Evolutionary conservation across 176 grass and related monocot species (phyloP).

Genomic region (Aegilops longissima): DNA sequence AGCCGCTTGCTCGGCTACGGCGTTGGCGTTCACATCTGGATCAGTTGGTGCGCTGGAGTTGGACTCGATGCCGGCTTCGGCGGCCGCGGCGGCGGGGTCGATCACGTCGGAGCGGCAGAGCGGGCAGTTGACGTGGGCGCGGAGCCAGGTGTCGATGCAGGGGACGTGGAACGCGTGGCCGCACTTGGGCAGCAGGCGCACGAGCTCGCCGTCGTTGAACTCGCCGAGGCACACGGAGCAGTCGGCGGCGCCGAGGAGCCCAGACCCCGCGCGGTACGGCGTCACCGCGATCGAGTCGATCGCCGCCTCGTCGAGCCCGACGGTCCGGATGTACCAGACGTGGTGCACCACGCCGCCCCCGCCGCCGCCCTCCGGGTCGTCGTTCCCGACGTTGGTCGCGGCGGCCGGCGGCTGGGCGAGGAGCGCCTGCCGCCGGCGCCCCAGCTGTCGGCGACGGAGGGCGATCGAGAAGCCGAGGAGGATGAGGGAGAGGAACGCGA

Average conservation of each 20-base stretch:
- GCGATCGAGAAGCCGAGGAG: slow-evolving; percentile 38
- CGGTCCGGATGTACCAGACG: slow-evolving; percentile 75
- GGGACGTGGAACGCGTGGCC: slow-evolving; percentile 66
- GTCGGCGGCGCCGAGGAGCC: slow-evolving; percentile 46
- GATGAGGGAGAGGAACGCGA: slow-evolving; percentile 43
- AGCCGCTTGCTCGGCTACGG: neutral
- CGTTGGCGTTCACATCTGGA: slow-evolving; percentile 6
- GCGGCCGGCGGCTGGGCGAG: neutral
- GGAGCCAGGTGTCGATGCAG: slow-evolving; percentile 88
- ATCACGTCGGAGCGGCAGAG: slow-evolving; percentile 70
- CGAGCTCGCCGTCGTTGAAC: slow-evolving; percentile 62
- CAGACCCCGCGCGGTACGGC: slow-evolving; percentile 36
- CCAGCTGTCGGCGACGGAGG: slow-evolving; percentile 31
- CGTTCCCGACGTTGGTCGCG: neutral
- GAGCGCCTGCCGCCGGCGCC: slow-evolving; percentile 15
- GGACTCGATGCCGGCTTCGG: neutral
- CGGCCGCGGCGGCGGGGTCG: slow-evolving; percentile 6
- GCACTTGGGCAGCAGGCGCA: slow-evolving; percentile 80
- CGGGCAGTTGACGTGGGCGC: slow-evolving; percentile 74
- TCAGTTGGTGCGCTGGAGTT: neutral
- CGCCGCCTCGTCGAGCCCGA: slow-evolving; percentile 66
- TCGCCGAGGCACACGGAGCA: slow-evolving; percentile 89
- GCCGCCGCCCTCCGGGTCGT: slow-evolving; percentile 24
- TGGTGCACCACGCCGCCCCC: slow-evolving; percentile 56
- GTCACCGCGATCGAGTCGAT: slow-evolving; percentile 57